Evolutionary conservation across 2,329 filamentous ascomycete species (phyloP), one percentile per base, ranked within the genome.

Genomic region (Beauveria brongniartii): DNA sequence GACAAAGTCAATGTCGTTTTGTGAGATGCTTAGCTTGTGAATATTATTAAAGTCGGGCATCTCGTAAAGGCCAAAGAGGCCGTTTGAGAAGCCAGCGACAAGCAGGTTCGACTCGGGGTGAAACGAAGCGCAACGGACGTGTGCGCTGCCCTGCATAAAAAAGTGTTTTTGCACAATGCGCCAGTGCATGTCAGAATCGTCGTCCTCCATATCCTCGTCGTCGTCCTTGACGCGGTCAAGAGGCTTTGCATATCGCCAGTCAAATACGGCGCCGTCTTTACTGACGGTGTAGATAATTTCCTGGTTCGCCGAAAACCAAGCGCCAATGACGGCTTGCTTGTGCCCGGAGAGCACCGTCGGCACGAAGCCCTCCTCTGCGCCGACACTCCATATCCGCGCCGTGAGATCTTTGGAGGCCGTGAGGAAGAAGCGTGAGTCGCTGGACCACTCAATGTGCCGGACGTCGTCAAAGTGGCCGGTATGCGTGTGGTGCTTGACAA

Each of bases 221-320:
- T 85, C 81, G 34, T 84, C 79, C 28, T 81, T 79, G 44, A 80
- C 78, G 6, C 60, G 81, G 72, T 70, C 80, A 73, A 75, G 83
- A 76, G 70, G 84, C 78, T 69, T 85, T 71, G 85, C 82, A 73
- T 94, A 99, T 70, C 90, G 87, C 94, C 94, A 99, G 65, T 90
- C 84, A 69, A 97, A 97, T 0, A 97, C 82, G 3, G 94, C 92
- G n/a, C 94, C 95, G 73, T 99, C 95, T 73, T 95, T 95, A 75
- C 93, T 97, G 65, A 96, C 86, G 0, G 94, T 97, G 72, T 94
- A 99, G 59, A 99, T 96, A 54, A 85, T 91, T 75, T 99, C 95
- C 72, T 99, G 94, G 67, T 96, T 87, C 64, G 89, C 87, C 0
- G 92, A 95, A 71, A 99, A 99, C 86, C 92, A 99, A n/a, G 92